These are phyloP conservation scores for Albugo laibachii DNA, from an alignment of 352 stramenopile genomes.

Conservation along the genomic window DNA sequence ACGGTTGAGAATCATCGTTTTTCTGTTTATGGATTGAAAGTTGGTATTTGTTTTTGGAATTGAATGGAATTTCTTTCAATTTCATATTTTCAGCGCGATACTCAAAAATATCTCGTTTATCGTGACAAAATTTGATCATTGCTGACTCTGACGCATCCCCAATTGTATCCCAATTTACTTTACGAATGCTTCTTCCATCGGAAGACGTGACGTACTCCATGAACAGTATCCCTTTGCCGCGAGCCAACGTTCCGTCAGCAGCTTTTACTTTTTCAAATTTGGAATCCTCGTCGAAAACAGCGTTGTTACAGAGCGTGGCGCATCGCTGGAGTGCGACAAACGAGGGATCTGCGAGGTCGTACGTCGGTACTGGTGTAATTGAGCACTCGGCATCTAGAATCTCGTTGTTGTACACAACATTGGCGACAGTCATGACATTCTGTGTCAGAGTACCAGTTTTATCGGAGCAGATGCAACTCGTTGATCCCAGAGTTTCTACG, in stretches of 20 bases:
- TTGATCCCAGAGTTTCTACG: conserved; percentile 85
- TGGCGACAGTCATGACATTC: conserved; percentile 88
- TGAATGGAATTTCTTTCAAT: conserved; percentile 71
- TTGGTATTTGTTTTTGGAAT: conserved; percentile 77
- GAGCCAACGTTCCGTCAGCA: conserved; percentile 17
- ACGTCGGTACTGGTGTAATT: conserved; percentile 41
- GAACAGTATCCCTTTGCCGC: conserved; percentile 32
- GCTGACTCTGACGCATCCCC: conserved; percentile 59
- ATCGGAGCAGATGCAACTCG: conserved; percentile 88
- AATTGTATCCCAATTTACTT: conserved; percentile 31
- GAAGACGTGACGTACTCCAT: conserved; percentile 24
- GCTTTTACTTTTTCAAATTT: conserved; percentile 31
- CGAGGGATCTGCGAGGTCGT: conserved; percentile 20
- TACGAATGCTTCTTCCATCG: conserved; percentile 11
- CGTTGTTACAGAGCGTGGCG: conserved; percentile 81
- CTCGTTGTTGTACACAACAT: conserved; percentile 50
- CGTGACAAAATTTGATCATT: conserved; percentile 76
- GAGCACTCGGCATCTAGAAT: conserved; percentile 65
- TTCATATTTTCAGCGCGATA: conserved; percentile 39
- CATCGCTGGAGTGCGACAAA: conserved; percentile 61
- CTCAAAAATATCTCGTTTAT: conserved; percentile 49
- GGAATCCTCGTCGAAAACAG: conserved; percentile 65
- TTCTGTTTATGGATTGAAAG: conserved; percentile 65
- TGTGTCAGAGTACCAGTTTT: conserved; percentile 89
- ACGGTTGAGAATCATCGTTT: conserved; percentile 35